Evolutionary conservation across 148 eudicot species (phyloP), one percentile per base, ranked within the genome.

Genomic region (Limonium bicolor): DNA sequence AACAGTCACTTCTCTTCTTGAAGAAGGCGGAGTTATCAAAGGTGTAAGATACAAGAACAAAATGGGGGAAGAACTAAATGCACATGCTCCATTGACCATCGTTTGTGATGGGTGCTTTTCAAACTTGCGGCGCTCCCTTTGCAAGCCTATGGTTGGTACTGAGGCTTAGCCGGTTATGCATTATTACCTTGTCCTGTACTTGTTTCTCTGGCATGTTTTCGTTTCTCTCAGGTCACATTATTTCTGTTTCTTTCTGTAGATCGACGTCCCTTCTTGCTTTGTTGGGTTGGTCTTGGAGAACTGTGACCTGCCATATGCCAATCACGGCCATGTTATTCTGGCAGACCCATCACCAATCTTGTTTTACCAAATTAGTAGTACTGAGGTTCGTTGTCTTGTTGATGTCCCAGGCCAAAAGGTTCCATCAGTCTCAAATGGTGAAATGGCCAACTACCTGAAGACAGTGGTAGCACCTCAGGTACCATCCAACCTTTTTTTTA

Each of bases 41-140:
- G 95, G 95, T 36, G 90, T 80, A 13, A 67, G 57, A 42, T 85
- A 80, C 82, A 85, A 74, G 76, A 74, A 32, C 25, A 80, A 80
- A 55, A 53, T 58, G 51, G 90, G 90, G 4, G 64, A 85, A 64
- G 80, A 73, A 58, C 20, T 69, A 46, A 49, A 36, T 17, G 71
- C 90, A 7, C 74, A 64, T 63, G 95, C 95, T 7, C 95, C 95
- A 54, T 46, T 85, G 32, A 85, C 95, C n/a, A 60, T 80, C 31
- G 94, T 84, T 3, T 84, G 94, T 18, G 94, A 84, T 68, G 94
- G 94, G 19, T 79, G 94, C 51, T 84, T 85, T 53, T 85, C 95
- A 57, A 85, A 85, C 58, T 62, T 85, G 67, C 70, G 90, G 9
- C 73, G 71, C 23, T 63, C 85, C 6, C 90, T 85, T 48, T 80